These are phyloP conservation scores for Lyophyllum shimeji DNA, from an alignment of 768 basidiomycete genomes.

Conservation along the genomic window DNA sequence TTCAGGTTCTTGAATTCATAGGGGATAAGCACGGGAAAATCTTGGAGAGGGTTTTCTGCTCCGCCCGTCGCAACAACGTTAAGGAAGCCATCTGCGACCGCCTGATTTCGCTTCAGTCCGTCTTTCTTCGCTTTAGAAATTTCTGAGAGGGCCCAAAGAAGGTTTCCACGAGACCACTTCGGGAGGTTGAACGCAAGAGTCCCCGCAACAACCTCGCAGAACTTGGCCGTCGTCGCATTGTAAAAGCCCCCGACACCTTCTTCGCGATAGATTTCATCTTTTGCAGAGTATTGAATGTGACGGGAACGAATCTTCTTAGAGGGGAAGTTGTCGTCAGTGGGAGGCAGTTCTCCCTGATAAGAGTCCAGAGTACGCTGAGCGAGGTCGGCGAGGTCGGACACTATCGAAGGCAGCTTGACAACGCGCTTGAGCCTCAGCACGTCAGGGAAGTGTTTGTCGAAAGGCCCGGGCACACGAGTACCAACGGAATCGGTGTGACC, in stretches of 20 bases:
- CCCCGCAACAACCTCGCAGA: constrained; percentile 9
- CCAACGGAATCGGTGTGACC: not conserved
- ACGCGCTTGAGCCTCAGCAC: constrained; percentile 5
- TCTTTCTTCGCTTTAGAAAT: not conserved
- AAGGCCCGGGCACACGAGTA: constrained; percentile 5
- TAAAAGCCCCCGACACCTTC: not conserved
- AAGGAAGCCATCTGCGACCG: constrained; percentile 13
- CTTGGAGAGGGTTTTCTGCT: not conserved
- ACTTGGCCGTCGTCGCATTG: not conserved
- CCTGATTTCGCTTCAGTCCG: not conserved
- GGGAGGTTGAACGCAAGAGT: constrained; percentile 5
- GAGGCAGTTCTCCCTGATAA: not conserved
- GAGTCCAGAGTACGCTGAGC: not conserved
- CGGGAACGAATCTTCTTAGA: too few species aligned
- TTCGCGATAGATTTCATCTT: not conserved
- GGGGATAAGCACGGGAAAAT: constrained; percentile 8
- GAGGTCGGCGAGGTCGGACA: not conserved
- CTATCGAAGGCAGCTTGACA: not conserved
- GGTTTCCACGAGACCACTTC: not conserved
- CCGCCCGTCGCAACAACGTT: not conserved
- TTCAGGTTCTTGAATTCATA: constrained; percentile 21
- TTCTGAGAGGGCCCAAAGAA: not conserved
- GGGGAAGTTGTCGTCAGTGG: too few species aligned
- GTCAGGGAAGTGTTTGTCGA: constrained; percentile 6
- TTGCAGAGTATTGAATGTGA: too few species aligned